Percentiles rank a stretch among this genome's conserved stretches.
These are phyloP conservation scores for Phoma herbarum DNA, from an alignment of 2,329 filamentous ascomycete genomes.

Conservation along the genomic window DNA sequence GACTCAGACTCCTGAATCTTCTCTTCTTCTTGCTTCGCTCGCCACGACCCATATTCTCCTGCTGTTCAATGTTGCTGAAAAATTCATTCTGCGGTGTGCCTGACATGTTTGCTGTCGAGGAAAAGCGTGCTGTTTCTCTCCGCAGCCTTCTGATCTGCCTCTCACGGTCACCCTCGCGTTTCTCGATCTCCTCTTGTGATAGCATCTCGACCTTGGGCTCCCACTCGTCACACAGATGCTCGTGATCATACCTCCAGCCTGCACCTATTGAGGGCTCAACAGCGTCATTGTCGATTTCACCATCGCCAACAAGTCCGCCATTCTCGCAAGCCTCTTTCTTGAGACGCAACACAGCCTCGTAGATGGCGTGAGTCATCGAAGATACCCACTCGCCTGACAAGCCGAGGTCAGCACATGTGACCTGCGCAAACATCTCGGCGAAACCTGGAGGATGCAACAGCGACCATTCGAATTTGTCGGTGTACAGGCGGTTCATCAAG, in stretches of 20 bases:
- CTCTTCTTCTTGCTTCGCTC: slow-evolving; percentile 96
- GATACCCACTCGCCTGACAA: slow-evolving; percentile 92
- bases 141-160: slow-evolving; percentile 85
- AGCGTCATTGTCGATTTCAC: slow-evolving; percentile 88
- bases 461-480: slow-evolving; percentile 98
- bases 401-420: slow-evolving; percentile 91
- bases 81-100: slow-evolving; percentile 72
- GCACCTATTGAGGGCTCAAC: slow-evolving; percentile 78
- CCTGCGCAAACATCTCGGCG: slow-evolving; percentile 89
- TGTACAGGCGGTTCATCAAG: slow-evolving; percentile 88
- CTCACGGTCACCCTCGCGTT: slow-evolving; percentile 92
- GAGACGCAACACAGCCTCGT: slow-evolving; percentile 88
- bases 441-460: slow-evolving; percentile 89
- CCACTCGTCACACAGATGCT: slow-evolving; percentile 73
- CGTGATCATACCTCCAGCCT: slow-evolving; percentile 95
- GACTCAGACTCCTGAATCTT: slow-evolving; percentile 87
- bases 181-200: slow-evolving; percentile 96
- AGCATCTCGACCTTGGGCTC: slow-evolving; percentile 66
- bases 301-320: slow-evolving; percentile 78
- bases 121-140: slow-evolving; percentile 91
- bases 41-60: slow-evolving; percentile 87
- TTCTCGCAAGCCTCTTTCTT: slow-evolving; percentile 98
- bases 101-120: slow-evolving; percentile 81
- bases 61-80: slow-evolving; percentile 63
- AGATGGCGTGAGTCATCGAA: slow-evolving; percentile 94